These are phyloP conservation scores for Vaccinium myrtillus DNA, from an alignment of 148 eudicot genomes.

Conservation along the genomic window DNA sequence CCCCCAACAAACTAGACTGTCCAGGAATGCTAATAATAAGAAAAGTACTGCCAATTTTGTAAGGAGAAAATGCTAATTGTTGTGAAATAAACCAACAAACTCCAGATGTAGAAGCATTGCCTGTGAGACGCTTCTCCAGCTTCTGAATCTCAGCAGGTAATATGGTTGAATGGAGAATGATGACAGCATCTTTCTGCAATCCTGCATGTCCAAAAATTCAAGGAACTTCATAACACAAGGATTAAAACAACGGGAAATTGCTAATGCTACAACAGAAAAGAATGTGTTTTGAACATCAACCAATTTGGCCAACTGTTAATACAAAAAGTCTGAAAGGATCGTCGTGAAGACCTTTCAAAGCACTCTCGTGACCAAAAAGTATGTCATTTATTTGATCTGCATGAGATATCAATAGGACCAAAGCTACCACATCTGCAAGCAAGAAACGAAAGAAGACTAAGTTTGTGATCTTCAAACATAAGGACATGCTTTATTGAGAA, in stretches of 20 bases:
- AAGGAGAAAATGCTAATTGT: neutral
- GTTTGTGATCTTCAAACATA: neutral
- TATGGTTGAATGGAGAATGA: conserved; percentile 56
- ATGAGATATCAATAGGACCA: conserved; percentile 56
- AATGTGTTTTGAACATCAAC: conserved; percentile 13
- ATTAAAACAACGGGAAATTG: neutral
- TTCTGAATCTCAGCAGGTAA: conserved; percentile 55
- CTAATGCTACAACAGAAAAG: neutral
- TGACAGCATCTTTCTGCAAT: conserved; percentile 50
- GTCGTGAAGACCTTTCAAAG: conserved; percentile 54
- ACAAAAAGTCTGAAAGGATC: conserved; percentile 12
- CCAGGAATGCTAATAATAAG: neutral
- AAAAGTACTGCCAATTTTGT: neutral
- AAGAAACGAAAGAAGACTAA: conserved; percentile 9
- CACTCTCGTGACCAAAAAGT: conserved; percentile 47
- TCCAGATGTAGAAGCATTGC: conserved; percentile 26
- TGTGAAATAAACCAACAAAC: neutral
- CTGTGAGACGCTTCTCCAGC: conserved; percentile 65
- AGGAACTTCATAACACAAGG: neutral
- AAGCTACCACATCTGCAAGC: conserved; percentile 63
- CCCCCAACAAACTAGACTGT: neutral
- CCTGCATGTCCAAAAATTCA: conserved; percentile 39
- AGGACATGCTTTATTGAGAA: neutral
- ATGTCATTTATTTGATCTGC: conserved; percentile 59
- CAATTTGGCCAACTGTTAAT: conserved; percentile 8